A percentile compares a stretch with the other conserved stretches of the same genome.
Conservation (phyloP, 345 rosid genomes). For the Litchi chinensis region DNA sequence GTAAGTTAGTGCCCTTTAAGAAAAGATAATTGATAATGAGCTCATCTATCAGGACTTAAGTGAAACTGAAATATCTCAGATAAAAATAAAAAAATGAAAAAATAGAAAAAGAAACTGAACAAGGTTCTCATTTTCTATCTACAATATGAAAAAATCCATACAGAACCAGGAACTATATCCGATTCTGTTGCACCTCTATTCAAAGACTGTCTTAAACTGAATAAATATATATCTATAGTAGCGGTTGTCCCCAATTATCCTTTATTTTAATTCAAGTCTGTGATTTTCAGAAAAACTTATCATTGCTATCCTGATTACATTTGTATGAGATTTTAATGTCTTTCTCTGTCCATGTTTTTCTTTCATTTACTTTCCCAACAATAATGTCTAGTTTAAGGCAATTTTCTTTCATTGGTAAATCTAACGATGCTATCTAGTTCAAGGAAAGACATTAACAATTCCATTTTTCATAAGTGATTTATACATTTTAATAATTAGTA, state of each 20-base stretch:
- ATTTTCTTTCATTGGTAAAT: too few species aligned
- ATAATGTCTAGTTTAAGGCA: background rate
- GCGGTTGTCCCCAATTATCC: background rate
- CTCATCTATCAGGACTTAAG: background rate
- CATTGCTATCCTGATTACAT: background rate
- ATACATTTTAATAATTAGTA: background rate
- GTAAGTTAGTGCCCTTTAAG: slow-evolving; percentile 41
- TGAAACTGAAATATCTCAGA: background rate
- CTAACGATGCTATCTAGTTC: too few species aligned
- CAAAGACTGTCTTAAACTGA: background rate
- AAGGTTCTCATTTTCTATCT: too few species aligned
- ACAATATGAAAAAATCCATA: background rate
- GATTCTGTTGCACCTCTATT: background rate
- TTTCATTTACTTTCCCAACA: background rate
- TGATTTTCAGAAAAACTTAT: background rate
- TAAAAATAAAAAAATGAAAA: background rate
- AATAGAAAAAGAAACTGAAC: too few species aligned
- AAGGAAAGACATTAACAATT: too few species aligned
- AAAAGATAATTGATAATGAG: background rate
- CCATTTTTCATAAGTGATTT: background rate
- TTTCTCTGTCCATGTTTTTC: background rate
- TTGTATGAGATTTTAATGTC: background rate
- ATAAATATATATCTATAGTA: background rate
- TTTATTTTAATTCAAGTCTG: background rate
- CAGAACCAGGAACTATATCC: background rate